Conservation (phyloP, 371 early-diverging fungal genomes). For the Batkoa obscura region DNA sequence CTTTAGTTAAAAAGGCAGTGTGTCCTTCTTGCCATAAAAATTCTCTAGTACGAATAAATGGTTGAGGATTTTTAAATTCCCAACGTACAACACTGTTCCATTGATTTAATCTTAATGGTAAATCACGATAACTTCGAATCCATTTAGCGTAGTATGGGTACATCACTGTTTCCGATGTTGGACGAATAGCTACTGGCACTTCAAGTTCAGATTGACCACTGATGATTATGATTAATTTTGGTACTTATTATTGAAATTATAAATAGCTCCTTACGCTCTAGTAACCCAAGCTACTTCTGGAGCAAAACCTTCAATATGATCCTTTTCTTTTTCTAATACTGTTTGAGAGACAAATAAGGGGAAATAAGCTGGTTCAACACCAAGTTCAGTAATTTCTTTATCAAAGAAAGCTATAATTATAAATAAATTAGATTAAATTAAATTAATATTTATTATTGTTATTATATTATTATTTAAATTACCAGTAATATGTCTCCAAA, state of each 20-base stretch:
- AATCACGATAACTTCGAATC: constrained; percentile 97
- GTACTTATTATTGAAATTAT: too few relatives aligned
- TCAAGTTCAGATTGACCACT: constrained; percentile 82
- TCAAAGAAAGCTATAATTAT: constrained; percentile 94
- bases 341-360: constrained; percentile 97
- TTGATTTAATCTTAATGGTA: constrained; percentile 97
- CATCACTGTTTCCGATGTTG: constrained; percentile 99
- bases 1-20: constrained; percentile 88
- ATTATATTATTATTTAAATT: not conserved
- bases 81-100: constrained; percentile 99
- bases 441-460: not conserved
- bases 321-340: constrained; percentile 93
- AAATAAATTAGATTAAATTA: not conserved
- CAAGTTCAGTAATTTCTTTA: constrained; percentile 71
- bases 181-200: constrained; percentile 98
- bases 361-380: constrained; percentile 97
- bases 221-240: not conserved
- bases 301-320: constrained; percentile 98
- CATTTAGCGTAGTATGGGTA: constrained; percentile 99
- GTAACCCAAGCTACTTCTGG: constrained; percentile 99
- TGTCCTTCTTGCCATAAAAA: constrained; percentile 99
- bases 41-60: constrained; percentile 98
- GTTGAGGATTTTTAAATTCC: constrained; percentile 99
- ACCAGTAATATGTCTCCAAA: constrained; percentile 95
- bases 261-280: constrained; percentile 45